Evolutionary conservation across 257 asterid genomes (phyloP).

Genomic region (Primulina tabacum): DNA sequence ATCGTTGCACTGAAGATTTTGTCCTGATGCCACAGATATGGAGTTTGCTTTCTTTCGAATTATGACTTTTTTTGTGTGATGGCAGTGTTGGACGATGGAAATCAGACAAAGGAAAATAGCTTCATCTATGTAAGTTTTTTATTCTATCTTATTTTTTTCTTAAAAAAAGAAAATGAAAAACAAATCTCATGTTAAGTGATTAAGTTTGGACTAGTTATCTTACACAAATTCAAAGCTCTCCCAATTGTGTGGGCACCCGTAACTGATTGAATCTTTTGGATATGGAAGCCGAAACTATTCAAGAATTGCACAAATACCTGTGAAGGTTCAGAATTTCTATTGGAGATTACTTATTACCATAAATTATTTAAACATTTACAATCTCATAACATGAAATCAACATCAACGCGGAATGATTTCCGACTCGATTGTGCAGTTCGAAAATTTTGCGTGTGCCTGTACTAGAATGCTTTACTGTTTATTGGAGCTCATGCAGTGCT

Average conservation of each 20-base stretch:
- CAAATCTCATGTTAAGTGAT: background rate
- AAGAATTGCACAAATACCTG: background rate
- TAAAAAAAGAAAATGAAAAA: too few species aligned
- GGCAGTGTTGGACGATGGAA: slow-evolving; percentile 86
- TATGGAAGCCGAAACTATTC: background rate
- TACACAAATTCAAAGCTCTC: too few species aligned
- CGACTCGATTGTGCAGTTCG: background rate
- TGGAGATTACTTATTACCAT: background rate
- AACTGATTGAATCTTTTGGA: slow-evolving; percentile 5
- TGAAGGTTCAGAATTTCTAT: slow-evolving; percentile 10
- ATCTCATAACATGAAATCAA: slow-evolving; percentile 1
- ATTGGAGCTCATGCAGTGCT: slow-evolving; percentile 16
- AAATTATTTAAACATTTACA: background rate
- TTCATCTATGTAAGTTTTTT: slow-evolving; percentile 77
- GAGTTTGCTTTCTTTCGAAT: slow-evolving; percentile 16
- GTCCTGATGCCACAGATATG: slow-evolving; percentile 13
- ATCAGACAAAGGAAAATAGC: slow-evolving; percentile 82
- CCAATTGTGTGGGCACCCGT: too few species aligned
- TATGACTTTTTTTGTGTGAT: slow-evolving; percentile 25
- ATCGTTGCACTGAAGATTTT: background rate
- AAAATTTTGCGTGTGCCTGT: background rate
- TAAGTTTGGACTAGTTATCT: too few species aligned
- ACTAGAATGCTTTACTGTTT: slow-evolving; percentile 17
- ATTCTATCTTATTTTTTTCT: slow-evolving; percentile 16
- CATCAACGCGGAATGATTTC: background rate